Base-by-base conservation (phyloP, 345 rosid species). In the Eucalyptus sp. region DNA sequence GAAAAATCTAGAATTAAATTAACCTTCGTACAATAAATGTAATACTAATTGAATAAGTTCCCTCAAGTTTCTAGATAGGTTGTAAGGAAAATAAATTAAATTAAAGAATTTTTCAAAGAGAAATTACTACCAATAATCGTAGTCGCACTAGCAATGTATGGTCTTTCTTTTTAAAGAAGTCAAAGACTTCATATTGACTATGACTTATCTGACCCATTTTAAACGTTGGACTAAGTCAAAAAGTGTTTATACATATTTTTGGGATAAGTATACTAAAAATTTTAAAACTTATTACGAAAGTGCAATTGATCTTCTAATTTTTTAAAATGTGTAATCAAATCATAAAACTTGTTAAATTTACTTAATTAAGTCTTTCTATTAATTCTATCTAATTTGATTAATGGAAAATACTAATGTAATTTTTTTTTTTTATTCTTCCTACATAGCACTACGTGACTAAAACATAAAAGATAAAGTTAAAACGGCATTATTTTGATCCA, bases 241-340 rank as follows among this genome's bases (percentile, higher is more conserved):
- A 62, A 62, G 71, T 62, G 33, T 62, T 27, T 15, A 6, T n/a
- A 29, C 71, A 29, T 64, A n/a, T 7, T n/a, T 29, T 64, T 29
- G 14, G 16, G 37, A n/a, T 0, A 29, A 29, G 3, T n/a, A 12
- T 29, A 62, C 0, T 5, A 1, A 25, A 27, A 60, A 3, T 60
- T 29, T 0, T 60, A 27, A 12, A 60, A 60, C 15, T 27, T 60
- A 29, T 60, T 13, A 60, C 7, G 4, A 60, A 60, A 27, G 4
- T 60, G 7, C 4, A 60, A 60, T 60, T 12, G 14, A 60, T 5
- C 1, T 12, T 27, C 7, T 27, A 12, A 60, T 1, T 60, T 60
- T 60, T 60, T 4, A 12, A 60, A 27, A 60, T 11, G 4, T 60
- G 3, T 11, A 60, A 60, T 27, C 4, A 52, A 51, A 18, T 6